Base-by-base conservation (phyloP, 2,329 filamentous ascomycete species). In the Trichoderma sp. region DNA sequence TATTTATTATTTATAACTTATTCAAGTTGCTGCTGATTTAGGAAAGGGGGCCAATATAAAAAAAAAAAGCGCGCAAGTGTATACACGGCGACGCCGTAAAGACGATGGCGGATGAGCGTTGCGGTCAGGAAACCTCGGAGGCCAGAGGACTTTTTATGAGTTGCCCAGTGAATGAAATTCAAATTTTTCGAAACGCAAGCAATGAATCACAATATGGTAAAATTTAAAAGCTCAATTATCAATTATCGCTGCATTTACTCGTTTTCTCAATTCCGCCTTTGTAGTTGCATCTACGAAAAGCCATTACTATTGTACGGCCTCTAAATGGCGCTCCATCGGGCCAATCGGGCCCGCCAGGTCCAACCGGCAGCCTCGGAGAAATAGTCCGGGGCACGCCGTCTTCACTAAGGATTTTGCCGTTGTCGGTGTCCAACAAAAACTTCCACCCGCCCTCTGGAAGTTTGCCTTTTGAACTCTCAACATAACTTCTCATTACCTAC, bases 311-410 rank as follows among this genome's bases (percentile, higher is more conserved):
- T 47, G 14, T n/a, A n/a, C 15, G 30, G 21, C 34, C 24, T 47
- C 24, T 53, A 53, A 62, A 70, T 70, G 57, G 67, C 67, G 57
- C 67, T 70, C 66, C 32, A 15, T 14, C 57, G 4, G 11, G 57
- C 57, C 57, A 60, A 61, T 70, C 39, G 39, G 61, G 21, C 28
- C 70, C 62, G 70, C 51, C 53, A 63, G 24, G 26, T 18, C 71
- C 57, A 72, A 34, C 71, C 71, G 71, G 71, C 71, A 61, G 65
- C 36, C 65, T 72, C 71, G 71, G 71, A 70, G 71, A 70, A 72
- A 70, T 66, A 69, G 57, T 43, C 56, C 71, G 71, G 57, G 39
- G 57, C 39, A 70, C 70, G 57, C 71, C 71, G 71, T 70, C n/a
- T 28, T 71, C 70, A 67, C 43, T 28, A 70, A 36, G 32, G 47